phyloP scores from a whole-genome alignment of 1,284 basidiomycete genomes.

The Malassezia furfur region DNA sequence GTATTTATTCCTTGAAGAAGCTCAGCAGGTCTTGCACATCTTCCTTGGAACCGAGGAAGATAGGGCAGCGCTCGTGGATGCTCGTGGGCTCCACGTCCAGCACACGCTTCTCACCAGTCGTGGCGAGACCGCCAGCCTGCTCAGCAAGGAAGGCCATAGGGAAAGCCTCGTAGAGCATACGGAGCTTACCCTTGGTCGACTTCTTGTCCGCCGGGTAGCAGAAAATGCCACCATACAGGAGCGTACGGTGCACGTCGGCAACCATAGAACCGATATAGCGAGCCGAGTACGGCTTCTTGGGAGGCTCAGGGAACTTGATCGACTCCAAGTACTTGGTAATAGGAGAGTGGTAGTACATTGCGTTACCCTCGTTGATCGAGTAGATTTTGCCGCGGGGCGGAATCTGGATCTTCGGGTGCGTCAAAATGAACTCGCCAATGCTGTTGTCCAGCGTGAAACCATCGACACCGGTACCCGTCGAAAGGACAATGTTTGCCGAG shows the following conservation, averaged over 20 bases:
- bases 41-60: slow-evolving; percentile 88
- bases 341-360: slow-evolving; percentile 74
- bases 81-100: slow-evolving; percentile 77
- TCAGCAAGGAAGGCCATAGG: slow-evolving; percentile 97
- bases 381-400: slow-evolving; percentile 95
- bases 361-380: slow-evolving; percentile 98
- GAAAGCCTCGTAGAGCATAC: slow-evolving; percentile 94
- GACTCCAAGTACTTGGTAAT: slow-evolving; percentile 71
- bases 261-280: slow-evolving; percentile 98
- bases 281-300: slow-evolving; percentile 50
- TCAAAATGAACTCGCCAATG: slow-evolving; percentile 91
- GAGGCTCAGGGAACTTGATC: slow-evolving; percentile 63
- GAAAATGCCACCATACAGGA: slow-evolving; percentile 97
- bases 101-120: slow-evolving; percentile 82
- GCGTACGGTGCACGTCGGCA: slow-evolving; percentile 88
- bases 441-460: slow-evolving; percentile 90
- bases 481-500: slow-evolving; percentile 90
- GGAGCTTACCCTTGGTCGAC: slow-evolving; percentile 86
- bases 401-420: slow-evolving; percentile 91
- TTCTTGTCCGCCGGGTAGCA: slow-evolving; percentile 98
- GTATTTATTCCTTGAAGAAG: slow-evolving; percentile 14
- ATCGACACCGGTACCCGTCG: slow-evolving; percentile 90
- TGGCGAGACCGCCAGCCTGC: slow-evolving; percentile 92
- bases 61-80: slow-evolving; percentile 86
- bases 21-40: slow-evolving; percentile 67